A percentile compares a stretch with the other conserved stretches of the same genome.
phyloP scores from a whole-genome alignment of 1,284 basidiomycete genomes.

The Rhodofomes roseus region DNA sequence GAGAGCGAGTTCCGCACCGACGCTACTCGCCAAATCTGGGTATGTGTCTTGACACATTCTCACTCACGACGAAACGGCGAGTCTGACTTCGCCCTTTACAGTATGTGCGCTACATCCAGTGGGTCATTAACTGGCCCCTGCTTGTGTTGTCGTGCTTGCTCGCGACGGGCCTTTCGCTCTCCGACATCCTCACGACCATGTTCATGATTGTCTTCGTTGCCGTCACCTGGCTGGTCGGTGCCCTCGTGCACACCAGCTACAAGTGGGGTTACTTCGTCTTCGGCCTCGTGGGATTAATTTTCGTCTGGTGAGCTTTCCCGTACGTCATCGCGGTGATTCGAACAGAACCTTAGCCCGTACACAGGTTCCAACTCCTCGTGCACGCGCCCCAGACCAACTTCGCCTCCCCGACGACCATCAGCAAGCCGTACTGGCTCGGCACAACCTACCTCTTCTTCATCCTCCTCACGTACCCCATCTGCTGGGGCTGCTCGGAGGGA shows the following conservation, averaged over 20 bases:
- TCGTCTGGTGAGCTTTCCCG: constrained; percentile 34
- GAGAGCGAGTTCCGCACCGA: constrained; percentile 18
- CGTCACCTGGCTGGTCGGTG: constrained; percentile 44
- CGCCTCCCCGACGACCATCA: constrained; percentile 30
- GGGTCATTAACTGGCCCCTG: constrained; percentile 50
- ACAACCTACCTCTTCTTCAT: constrained; percentile 42
- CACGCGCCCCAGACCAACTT: constrained; percentile 28
- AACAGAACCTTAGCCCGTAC: constrained; percentile 14
- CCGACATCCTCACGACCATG: constrained; percentile 43
- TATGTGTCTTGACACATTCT: constrained; percentile 5
- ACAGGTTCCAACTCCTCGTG: constrained; percentile 28
- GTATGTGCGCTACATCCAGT: constrained; percentile 49
- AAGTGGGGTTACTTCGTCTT: constrained; percentile 46
- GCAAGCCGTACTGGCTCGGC: constrained; percentile 35
- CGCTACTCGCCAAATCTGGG: constrained; percentile 21
- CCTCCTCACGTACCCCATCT: constrained; percentile 47
- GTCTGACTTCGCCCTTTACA: constrained; percentile 10
- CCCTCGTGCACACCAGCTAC: constrained; percentile 43
- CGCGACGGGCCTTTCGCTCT: constrained; percentile 43
- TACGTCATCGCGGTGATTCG: background rate
- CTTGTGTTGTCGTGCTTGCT: constrained; percentile 47
- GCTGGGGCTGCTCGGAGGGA: constrained; percentile 44
- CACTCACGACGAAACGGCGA: background rate
- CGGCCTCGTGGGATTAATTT: constrained; percentile 39
- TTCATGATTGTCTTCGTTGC: constrained; percentile 49